Conservation (phyloP, 257 asterid genomes). For the Solanum tacnaense region DNA sequence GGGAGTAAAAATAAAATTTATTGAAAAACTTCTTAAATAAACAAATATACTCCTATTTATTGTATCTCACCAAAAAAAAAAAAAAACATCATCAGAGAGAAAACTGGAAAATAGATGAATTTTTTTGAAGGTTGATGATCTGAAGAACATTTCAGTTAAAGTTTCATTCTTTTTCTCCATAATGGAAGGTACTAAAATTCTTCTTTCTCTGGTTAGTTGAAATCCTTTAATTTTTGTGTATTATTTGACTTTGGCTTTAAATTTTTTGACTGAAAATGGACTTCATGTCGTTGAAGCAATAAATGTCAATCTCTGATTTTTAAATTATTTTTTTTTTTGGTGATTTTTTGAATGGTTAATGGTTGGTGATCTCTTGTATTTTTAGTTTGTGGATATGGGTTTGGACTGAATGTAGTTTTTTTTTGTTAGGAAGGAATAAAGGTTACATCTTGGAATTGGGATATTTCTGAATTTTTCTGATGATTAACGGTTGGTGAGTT, state of each 20-base stretch:
- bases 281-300: neutral
- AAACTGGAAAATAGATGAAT: neutral
- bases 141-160: neutral
- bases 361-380: neutral
- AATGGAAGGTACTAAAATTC: neutral
- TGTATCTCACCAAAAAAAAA: neutral
- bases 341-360: neutral
- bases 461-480: neutral
- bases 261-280: neutral
- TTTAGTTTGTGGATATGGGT: neutral
- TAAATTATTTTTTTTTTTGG: neutral
- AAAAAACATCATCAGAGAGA: neutral
- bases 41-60: neutral
- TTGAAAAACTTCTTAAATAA: neutral
- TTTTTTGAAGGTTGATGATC: neutral
- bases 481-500: neutral
- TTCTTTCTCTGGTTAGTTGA: neutral
- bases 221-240: neutral
- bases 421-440: neutral
- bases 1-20: neutral
- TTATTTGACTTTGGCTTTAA: neutral
- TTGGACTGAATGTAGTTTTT: neutral
- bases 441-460: neutral
- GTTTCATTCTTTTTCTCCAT: neutral
- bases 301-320: neutral